These are phyloP conservation scores for Hortaea sp. DNA, from an alignment of 2,329 filamentous ascomycete genomes.

Conservation along the genomic window DNA sequence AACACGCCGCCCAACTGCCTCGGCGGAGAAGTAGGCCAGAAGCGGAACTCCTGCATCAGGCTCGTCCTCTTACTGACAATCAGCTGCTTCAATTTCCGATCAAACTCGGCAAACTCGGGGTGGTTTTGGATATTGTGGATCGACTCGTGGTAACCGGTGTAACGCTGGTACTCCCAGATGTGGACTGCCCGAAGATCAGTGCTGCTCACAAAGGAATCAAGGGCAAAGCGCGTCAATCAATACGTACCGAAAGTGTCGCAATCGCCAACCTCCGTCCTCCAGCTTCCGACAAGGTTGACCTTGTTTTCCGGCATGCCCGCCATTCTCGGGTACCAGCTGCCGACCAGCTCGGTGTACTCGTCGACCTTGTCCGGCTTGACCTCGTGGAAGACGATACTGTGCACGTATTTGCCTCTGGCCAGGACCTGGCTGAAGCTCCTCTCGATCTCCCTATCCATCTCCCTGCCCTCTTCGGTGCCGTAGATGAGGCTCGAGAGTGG, in stretches of 20 bases:
- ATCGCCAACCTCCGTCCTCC: slow-evolving; percentile 95
- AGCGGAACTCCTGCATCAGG: slow-evolving; percentile 98
- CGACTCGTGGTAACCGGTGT: slow-evolving; percentile 89
- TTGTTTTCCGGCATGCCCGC: slow-evolving; percentile 78
- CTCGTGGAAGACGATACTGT: slow-evolving; percentile 93
- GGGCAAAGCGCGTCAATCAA: not conserved
- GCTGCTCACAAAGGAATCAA: not conserved
- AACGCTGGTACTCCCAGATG: slow-evolving; percentile 99
- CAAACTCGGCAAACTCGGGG: slow-evolving; percentile 74
- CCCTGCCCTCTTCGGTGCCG: slow-evolving; percentile 87
- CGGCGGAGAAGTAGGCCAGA: slow-evolving; percentile 93
- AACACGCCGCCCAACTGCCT: slow-evolving; percentile 86
- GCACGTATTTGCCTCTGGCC: slow-evolving; percentile 93
- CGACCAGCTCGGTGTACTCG: slow-evolving; percentile 83
- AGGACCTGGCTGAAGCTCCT: slow-evolving; percentile 91
- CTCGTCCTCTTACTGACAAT: slow-evolving; percentile 79
- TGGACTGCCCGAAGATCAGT: slow-evolving; percentile 53
- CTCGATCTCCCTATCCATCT: slow-evolving; percentile 92
- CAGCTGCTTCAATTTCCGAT: slow-evolving; percentile 72
- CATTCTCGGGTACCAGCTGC: slow-evolving; percentile 85
- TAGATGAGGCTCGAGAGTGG: slow-evolving; percentile 78
- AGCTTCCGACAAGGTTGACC: slow-evolving; percentile 93
- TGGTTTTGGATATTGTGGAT: slow-evolving; percentile 74
- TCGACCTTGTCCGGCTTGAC: slow-evolving; percentile 94
- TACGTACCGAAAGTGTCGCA: slow-evolving; percentile 85